phyloP scores from a whole-genome alignment of 257 asterid species.

The Echites panduratus region DNA sequence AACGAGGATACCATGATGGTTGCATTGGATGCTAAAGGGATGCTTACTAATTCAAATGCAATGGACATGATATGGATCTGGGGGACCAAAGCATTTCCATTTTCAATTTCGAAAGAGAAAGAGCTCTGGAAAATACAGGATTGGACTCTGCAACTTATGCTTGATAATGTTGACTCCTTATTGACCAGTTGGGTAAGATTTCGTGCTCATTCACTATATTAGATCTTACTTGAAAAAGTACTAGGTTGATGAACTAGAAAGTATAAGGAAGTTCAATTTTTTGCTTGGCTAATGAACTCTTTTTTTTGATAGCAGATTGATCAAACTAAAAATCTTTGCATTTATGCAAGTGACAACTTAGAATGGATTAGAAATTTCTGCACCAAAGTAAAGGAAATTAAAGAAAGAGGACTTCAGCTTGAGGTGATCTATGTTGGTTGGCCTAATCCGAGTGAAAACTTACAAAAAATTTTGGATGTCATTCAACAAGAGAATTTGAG shows the following conservation, averaged over 20 bases:
- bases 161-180: conserved; percentile 41
- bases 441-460: conserved; percentile 35
- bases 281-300: conserved; percentile 3
- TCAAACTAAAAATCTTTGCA: conserved; percentile 44
- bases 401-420: conserved; percentile 30
- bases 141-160: conserved; percentile 38
- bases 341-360: conserved; percentile 49
- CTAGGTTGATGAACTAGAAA: not conserved
- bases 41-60: conserved; percentile 48
- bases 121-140: conserved; percentile 50
- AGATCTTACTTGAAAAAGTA: not conserved
- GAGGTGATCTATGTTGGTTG: conserved; percentile 60
- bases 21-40: conserved; percentile 41
- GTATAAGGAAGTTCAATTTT: not conserved
- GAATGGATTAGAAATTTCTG: conserved; percentile 53
- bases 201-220: not conserved
- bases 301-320: conserved; percentile 36
- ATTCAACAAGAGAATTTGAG: conserved; percentile 38
- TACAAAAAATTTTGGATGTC: conserved; percentile 30
- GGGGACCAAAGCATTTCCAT: conserved; percentile 71
- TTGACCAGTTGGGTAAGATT: conserved; percentile 44
- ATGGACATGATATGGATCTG: conserved; percentile 68
- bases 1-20: conserved; percentile 43
- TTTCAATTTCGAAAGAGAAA: conserved; percentile 47
- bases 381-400: conserved; percentile 28